Conservation (phyloP, 768 basidiomycete species). For the Dentipellis fragilis region DNA sequence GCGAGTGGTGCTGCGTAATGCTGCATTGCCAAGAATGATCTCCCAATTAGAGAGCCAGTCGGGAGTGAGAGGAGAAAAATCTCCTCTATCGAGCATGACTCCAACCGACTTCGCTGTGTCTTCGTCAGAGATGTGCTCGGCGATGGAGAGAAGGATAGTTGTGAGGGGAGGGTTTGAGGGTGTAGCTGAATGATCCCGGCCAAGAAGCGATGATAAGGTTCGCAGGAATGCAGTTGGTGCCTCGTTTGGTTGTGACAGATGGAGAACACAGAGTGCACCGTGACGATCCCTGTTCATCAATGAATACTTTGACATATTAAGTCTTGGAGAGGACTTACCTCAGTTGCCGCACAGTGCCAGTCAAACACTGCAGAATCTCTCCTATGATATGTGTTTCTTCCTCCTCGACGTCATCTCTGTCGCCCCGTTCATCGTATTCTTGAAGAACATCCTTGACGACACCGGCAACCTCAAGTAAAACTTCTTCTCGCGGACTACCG, state of each 20-base stretch:
- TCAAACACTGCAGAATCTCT: slow-evolving; percentile 47
- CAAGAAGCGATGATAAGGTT: slow-evolving; percentile 50
- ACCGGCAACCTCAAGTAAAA: slow-evolving; percentile 62
- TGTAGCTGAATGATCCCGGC: slow-evolving; percentile 44
- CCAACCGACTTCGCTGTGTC: slow-evolving; percentile 55
- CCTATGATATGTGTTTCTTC: slow-evolving; percentile 62
- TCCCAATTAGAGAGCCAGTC: slow-evolving; percentile 67
- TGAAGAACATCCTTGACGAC: slow-evolving; percentile 65
- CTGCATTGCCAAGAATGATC: slow-evolving; percentile 38
- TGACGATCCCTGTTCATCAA: too few species aligned
- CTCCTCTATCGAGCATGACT: slow-evolving; percentile 57
- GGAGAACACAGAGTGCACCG: too few species aligned
- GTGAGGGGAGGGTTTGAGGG: slow-evolving; percentile 54
- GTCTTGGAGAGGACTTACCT: slow-evolving; percentile 33
- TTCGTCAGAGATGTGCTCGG: slow-evolving; percentile 57
- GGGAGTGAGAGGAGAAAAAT: slow-evolving; percentile 60
- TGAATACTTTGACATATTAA: too few species aligned
- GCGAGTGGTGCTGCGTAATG: slow-evolving; percentile 21
- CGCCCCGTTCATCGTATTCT: slow-evolving; percentile 46
- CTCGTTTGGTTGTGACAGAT: slow-evolving; percentile 30
- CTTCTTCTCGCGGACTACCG: slow-evolving; percentile 20
- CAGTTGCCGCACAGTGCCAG: slow-evolving; percentile 44
- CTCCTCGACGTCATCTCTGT: slow-evolving; percentile 57
- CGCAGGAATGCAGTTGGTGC: slow-evolving; percentile 54
- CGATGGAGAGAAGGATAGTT: slow-evolving; percentile 51